Evolutionary conservation across 345 rosid genomes (phyloP).

Genomic region (Ceriops decandra): DNA sequence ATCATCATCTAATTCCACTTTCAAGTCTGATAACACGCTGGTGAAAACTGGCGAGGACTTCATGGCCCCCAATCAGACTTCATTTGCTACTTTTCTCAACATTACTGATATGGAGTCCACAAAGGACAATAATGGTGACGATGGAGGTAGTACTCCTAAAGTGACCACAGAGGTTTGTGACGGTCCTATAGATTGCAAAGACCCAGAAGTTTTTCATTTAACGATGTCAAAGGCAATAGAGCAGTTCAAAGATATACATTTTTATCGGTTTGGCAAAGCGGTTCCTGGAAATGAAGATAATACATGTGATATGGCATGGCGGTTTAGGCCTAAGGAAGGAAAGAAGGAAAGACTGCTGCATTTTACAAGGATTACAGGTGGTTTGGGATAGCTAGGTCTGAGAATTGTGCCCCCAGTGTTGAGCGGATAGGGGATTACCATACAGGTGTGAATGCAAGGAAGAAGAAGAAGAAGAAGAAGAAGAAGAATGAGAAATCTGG

Average conservation of each 20-base stretch:
- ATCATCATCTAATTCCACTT: slow-evolving; percentile 68
- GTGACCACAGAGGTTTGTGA: slow-evolving; percentile 32
- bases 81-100: slow-evolving; percentile 53
- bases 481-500: slow-evolving; percentile 74
- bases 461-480: slow-evolving; percentile 86
- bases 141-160: neutral
- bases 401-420: slow-evolving; percentile 61
- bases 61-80: slow-evolving; percentile 65
- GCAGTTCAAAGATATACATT: slow-evolving; percentile 76
- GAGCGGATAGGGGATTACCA: slow-evolving; percentile 77
- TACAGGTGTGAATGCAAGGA: slow-evolving; percentile 86
- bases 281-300: slow-evolving; percentile 45
- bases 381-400: slow-evolving; percentile 55
- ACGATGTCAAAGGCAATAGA: slow-evolving; percentile 83
- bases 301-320: slow-evolving; percentile 91
- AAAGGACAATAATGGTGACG: neutral
- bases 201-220: slow-evolving; percentile 75
- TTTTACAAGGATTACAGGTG: slow-evolving; percentile 90
- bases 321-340: slow-evolving; percentile 94
- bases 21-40: slow-evolving; percentile 64
- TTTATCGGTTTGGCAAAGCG: slow-evolving; percentile 83
- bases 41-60: slow-evolving; percentile 87
- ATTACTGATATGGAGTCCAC: slow-evolving; percentile 50
- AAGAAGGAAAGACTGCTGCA: slow-evolving; percentile 82
- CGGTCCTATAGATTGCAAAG: slow-evolving; percentile 75